phyloP scores from a whole-genome alignment of 2,329 filamentous ascomycete species.

The Trichoderma brevicompactum region DNA sequence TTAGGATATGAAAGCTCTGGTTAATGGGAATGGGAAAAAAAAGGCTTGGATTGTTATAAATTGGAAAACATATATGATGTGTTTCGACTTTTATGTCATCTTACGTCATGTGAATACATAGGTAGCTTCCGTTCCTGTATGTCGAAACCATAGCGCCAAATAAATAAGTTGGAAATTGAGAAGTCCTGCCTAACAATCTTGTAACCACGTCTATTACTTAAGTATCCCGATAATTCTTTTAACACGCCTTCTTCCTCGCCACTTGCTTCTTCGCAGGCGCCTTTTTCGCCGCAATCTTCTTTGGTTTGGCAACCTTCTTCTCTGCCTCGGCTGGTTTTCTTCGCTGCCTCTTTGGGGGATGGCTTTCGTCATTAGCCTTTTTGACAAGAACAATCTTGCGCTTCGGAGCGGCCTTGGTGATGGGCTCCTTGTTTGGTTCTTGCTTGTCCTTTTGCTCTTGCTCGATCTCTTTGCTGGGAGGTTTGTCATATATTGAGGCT shows the following conservation, averaged over 20 bases:
- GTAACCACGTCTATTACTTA: not conserved
- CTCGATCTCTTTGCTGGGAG: conserved; percentile 17
- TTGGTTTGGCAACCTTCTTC: not conserved
- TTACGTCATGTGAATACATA: too few species aligned
- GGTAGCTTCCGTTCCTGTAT: too few species aligned
- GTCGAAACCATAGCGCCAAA: not conserved
- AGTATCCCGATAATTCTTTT: not conserved
- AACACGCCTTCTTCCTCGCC: not conserved
- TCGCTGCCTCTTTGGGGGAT: not conserved
- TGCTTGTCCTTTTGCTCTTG: conserved; percentile 5
- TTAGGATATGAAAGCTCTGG: not conserved
- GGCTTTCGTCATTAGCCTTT: not conserved
- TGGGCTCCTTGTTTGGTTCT: not conserved
- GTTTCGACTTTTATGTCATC: too few species aligned
- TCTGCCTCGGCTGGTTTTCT: not conserved
- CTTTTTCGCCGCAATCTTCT: not conserved
- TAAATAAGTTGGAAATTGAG: too few species aligned
- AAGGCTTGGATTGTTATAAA: not conserved
- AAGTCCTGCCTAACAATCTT: not conserved
- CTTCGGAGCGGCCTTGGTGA: not conserved
- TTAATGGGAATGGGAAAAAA: not conserved
- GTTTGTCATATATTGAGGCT: not conserved
- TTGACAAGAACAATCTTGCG: not conserved
- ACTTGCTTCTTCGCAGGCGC: not conserved
- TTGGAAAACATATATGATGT: not conserved